phyloP scores from a whole-genome alignment of 2,329 filamentous ascomycete genomes.

The Beauveria sp. region DNA sequence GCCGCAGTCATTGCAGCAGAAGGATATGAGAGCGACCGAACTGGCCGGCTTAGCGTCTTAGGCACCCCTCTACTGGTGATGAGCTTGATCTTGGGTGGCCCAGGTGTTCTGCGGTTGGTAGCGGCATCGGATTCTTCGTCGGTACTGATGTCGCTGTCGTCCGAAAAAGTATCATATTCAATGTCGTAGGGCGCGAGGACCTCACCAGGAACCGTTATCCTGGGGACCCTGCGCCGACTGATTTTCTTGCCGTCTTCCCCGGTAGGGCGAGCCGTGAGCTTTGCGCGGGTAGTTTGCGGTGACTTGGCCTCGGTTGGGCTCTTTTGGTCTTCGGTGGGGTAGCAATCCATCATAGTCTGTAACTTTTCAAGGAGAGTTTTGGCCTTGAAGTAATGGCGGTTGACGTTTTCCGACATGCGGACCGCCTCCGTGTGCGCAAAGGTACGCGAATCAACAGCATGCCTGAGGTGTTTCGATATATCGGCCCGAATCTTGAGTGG shows the following conservation, averaged over 20 bases:
- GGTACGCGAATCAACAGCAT: slow-evolving; percentile 47
- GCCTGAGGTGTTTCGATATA: slow-evolving; percentile 50
- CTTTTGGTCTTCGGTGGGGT: slow-evolving; percentile 45
- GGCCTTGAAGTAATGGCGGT: slow-evolving; percentile 53
- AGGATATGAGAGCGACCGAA: slow-evolving; percentile 26
- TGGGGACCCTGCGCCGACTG: slow-evolving; percentile 40
- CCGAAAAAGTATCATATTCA: slow-evolving; percentile 51
- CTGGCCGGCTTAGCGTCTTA: slow-evolving; percentile 36
- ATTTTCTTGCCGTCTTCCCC: slow-evolving; percentile 39
- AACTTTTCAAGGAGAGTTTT: slow-evolving; percentile 52
- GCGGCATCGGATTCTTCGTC: slow-evolving; percentile 40
- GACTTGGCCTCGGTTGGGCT: slow-evolving; percentile 45
- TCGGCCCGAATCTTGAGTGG: slow-evolving; percentile 47
- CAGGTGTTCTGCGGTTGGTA: slow-evolving; percentile 28
- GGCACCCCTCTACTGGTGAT: slow-evolving; percentile 30
- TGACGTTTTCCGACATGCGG: slow-evolving; percentile 57
- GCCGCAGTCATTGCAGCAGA: slow-evolving; percentile 30
- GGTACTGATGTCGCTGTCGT: slow-evolving; percentile 45
- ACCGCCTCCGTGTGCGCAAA: slow-evolving; percentile 54
- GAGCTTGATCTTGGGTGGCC: slow-evolving; percentile 41
- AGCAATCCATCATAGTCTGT: slow-evolving; percentile 52
- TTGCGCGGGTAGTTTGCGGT: slow-evolving; percentile 43
- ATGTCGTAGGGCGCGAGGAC: slow-evolving; percentile 59
- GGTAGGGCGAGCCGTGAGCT: slow-evolving; percentile 36
- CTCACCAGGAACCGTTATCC: slow-evolving; percentile 59